A percentile compares a stretch with the other conserved stretches of the same genome.
Conservation (phyloP, 805 yeast genomes). For the Kazachstania kunashirensis region DNA sequence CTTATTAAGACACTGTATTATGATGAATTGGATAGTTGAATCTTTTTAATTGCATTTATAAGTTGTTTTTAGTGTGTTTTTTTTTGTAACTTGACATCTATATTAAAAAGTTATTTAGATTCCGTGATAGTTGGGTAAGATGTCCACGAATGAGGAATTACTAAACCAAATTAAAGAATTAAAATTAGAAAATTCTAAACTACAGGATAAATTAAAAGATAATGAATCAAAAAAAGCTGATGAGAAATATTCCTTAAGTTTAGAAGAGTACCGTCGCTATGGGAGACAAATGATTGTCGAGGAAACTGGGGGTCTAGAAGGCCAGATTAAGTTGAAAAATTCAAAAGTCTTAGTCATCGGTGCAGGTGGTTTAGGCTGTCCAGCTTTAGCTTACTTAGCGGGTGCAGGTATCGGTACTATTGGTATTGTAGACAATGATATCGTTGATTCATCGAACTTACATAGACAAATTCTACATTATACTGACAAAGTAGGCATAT, state of each 20-base stretch:
- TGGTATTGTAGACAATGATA: constrained; percentile 83
- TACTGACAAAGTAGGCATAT: constrained; percentile 52
- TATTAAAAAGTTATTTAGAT: too few species aligned
- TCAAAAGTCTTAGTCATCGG: constrained; percentile 72
- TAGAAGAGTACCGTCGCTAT: constrained; percentile 71
- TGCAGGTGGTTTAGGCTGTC: constrained; percentile 95
- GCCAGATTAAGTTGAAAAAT: constrained; percentile 51
- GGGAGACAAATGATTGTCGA: constrained; percentile 96
- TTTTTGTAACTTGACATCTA: too few species aligned
- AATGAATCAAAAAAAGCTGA: neutral
- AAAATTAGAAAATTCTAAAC: constrained; percentile 21
- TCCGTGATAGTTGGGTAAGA: too few species aligned
- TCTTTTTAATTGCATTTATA: too few species aligned
- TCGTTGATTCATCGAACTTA: constrained; percentile 73
- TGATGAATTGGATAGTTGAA: too few species aligned
- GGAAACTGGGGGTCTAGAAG: constrained; percentile 44
- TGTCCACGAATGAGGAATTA: constrained; percentile 9
- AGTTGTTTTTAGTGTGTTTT: too few species aligned
- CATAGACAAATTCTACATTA: constrained; percentile 85
- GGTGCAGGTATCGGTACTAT: constrained; percentile 83
- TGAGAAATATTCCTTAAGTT: constrained; percentile 22
- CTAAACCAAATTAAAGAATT: constrained; percentile 19
- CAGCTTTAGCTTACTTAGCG: constrained; percentile 72
- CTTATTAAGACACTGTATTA: too few species aligned
- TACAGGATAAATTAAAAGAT: constrained; percentile 11